A percentile compares a stretch with the other conserved stretches of the same genome.
phyloP scores from a whole-genome alignment of 2,329 filamentous ascomycete species.

The Myriosclerotinia duriaeana region DNA sequence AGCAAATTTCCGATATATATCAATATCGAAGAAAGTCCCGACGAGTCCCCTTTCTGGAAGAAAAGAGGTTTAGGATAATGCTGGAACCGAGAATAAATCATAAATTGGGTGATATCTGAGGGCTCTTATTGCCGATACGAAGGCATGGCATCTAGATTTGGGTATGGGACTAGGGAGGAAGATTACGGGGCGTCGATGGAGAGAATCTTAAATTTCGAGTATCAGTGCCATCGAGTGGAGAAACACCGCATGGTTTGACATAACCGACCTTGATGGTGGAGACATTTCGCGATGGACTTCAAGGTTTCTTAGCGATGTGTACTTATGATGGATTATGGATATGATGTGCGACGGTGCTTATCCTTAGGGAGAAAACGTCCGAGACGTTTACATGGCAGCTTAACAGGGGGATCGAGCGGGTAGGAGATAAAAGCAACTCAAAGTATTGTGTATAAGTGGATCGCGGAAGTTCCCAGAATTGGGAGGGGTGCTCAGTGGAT shows the following conservation, averaged over 20 bases:
- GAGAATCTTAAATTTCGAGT: constrained; percentile 2
- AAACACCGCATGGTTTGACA: neutral
- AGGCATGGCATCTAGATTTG: neutral
- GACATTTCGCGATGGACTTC: neutral
- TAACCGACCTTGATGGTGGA: constrained; percentile 5
- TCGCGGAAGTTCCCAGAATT: constrained; percentile 9
- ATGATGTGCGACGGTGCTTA: constrained; percentile 1
- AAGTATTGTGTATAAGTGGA: neutral
- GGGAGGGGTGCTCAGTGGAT: constrained; percentile 9
- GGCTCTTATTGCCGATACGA: neutral
- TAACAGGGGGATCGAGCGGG: constrained; percentile 6
- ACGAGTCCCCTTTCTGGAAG: neutral
- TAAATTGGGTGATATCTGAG: constrained; percentile 1
- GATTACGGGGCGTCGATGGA: constrained; percentile 16
- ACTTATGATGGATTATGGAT: neutral
- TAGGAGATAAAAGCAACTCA: constrained; percentile 3
- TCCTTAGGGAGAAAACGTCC: neutral
- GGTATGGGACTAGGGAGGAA: neutral
- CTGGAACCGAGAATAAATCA: neutral
- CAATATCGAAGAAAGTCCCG: constrained; percentile 4
- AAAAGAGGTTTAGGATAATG: neutral
- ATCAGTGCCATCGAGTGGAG: constrained; percentile 4
- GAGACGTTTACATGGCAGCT: constrained; percentile 1
- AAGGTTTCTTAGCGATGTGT: neutral
- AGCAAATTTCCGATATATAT: constrained; percentile 13